These are phyloP conservation scores for Conoideocrella luteorostrata DNA, from an alignment of 2,329 filamentous ascomycete species.

Conservation along the genomic window DNA sequence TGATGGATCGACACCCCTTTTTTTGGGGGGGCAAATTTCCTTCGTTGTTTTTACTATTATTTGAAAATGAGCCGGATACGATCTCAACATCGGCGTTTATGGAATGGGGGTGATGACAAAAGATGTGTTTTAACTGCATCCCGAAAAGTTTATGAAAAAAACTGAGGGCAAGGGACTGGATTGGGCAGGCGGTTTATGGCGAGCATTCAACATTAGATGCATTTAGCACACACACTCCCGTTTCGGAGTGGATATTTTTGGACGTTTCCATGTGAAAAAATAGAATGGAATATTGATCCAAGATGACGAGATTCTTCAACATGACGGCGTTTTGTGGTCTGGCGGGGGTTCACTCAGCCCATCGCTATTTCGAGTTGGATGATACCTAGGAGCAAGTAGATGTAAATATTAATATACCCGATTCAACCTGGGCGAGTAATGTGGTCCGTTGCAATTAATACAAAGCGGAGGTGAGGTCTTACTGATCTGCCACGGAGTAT, in stretches of 20 bases:
- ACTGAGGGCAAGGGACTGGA: conserved; percentile 19
- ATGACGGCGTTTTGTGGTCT: conserved; percentile 13
- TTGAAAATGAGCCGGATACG: conserved; percentile 38
- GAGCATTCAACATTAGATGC: conserved; percentile 35
- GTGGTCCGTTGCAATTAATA: too few relatives aligned
- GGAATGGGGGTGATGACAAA: conserved; percentile 26
- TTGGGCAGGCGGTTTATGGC: conserved; percentile 21
- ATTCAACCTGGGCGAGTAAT: conserved; percentile 14
- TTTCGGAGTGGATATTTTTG: conserved; percentile 20
- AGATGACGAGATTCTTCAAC: conserved; percentile 11
- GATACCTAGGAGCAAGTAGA: conserved; percentile 7
- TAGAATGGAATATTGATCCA: conserved; percentile 4
- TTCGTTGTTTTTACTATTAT: conserved; percentile 9
- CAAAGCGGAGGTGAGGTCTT: too few relatives aligned
- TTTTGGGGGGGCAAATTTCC: neutral
- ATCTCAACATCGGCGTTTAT: conserved; percentile 56
- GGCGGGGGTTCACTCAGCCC: conserved; percentile 1
- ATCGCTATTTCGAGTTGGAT: neutral
- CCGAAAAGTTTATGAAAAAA: conserved; percentile 28
- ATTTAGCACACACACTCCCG: conserved; percentile 22
- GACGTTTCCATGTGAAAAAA: conserved; percentile 20
- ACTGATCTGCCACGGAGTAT: too few relatives aligned
- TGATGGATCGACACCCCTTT: conserved; percentile 19
- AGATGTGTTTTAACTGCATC: conserved; percentile 28
- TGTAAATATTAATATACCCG: conserved; percentile 13